Conservation (phyloP, 148 eudicot species). For the Agrostemma githago region DNA sequence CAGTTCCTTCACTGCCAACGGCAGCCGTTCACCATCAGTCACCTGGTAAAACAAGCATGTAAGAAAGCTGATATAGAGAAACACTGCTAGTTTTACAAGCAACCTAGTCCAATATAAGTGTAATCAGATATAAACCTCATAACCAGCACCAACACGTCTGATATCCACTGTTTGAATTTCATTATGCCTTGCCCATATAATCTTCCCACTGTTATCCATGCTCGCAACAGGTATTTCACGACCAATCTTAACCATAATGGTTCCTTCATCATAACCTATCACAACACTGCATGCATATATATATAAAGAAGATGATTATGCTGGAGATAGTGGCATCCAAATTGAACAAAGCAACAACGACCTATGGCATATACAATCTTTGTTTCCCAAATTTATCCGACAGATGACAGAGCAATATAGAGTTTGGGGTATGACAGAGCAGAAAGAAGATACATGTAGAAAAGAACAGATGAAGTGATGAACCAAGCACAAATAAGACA, state of each 20-base stretch:
- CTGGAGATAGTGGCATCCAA: not conserved
- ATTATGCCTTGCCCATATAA: constrained; percentile 91
- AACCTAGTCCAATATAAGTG: constrained; percentile 5
- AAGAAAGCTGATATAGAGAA: not conserved
- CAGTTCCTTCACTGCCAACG: constrained; percentile 84
- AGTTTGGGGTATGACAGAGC: not conserved
- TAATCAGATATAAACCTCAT: constrained; percentile 54
- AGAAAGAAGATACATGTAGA: not conserved
- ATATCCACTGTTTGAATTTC: constrained; percentile 86
- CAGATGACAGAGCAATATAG: not conserved
- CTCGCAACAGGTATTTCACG: constrained; percentile 94
- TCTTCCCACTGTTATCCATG: constrained; percentile 90
- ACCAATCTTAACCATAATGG: constrained; percentile 87
- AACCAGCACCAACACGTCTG: constrained; percentile 82
- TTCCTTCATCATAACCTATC: constrained; percentile 85
- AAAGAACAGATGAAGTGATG: not conserved
- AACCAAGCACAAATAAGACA: not conserved
- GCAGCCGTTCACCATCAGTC: constrained; percentile 94
- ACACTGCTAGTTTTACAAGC: not conserved
- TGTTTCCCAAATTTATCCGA: not conserved
- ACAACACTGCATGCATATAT: constrained; percentile 44
- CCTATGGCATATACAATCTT: not conserved
- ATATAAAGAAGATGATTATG: not conserved
- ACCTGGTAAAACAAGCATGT: constrained; percentile 42
- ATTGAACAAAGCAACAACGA: not conserved